These are phyloP conservation scores for Zasmidium angulare DNA, from an alignment of 2,329 filamentous ascomycete genomes.

Conservation along the genomic window DNA sequence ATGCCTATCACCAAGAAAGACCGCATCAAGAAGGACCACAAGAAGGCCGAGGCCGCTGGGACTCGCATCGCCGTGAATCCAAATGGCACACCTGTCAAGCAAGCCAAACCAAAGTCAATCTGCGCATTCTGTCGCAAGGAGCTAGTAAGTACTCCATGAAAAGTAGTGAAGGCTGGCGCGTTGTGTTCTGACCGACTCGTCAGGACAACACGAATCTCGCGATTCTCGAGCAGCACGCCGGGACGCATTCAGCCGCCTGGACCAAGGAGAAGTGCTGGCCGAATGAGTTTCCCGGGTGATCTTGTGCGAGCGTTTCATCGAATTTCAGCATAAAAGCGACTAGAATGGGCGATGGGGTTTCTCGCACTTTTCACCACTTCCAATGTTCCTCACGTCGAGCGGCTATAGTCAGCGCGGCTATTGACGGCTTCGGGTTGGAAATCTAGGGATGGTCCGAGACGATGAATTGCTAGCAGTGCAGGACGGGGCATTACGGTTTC, in stretches of 20 bases:
- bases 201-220: slow-evolving; percentile 51
- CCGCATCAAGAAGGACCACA: slow-evolving; percentile 56
- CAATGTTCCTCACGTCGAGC: too few species aligned
- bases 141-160: slow-evolving; percentile 17
- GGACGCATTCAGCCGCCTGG: slow-evolving; percentile 54
- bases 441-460: too few species aligned
- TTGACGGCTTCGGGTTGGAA: too few species aligned
- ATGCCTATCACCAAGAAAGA: slow-evolving; percentile 55
- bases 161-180: not conserved
- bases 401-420: too few species aligned
- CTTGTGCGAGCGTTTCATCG: not conserved
- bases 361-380: too few species aligned
- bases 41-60: slow-evolving; percentile 55
- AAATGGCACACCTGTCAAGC: slow-evolving; percentile 57
- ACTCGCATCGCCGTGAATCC: slow-evolving; percentile 55
- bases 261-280: slow-evolving; percentile 62
- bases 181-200: not conserved
- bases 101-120: slow-evolving; percentile 53
- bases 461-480: too few species aligned
- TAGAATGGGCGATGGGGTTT: too few species aligned
- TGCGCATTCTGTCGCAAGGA: slow-evolving; percentile 32
- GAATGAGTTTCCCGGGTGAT: slow-evolving; percentile 30
- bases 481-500: too few species aligned
- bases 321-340: too few species aligned
- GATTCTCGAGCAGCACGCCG: slow-evolving; percentile 55